Evolutionary conservation across 257 asterid species (phyloP).

Genomic region (Forsythia suspensa): DNA sequence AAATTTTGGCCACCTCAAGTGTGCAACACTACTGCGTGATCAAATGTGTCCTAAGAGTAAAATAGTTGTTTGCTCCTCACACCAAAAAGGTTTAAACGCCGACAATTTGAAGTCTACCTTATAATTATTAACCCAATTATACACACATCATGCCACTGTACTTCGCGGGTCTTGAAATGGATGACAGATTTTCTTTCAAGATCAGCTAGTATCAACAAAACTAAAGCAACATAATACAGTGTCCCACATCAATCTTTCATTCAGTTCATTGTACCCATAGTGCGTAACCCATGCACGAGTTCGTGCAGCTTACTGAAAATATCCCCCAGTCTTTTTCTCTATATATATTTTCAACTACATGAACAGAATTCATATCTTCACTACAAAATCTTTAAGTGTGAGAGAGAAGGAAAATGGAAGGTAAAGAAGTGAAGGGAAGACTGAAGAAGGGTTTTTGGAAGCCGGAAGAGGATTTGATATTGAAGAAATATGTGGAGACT

Average conservation of each 20-base stretch:
- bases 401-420: constrained; percentile 26
- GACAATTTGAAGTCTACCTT: not conserved
- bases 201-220: not conserved
- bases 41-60: not conserved
- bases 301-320: not conserved
- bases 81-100: not conserved
- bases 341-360: constrained; percentile 12
- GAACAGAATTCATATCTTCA: not conserved
- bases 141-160: constrained; percentile 25
- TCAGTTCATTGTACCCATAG: not conserved
- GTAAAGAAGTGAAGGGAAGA: constrained; percentile 33
- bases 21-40: not conserved
- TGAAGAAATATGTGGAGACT: constrained; percentile 53
- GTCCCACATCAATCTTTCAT: not conserved
- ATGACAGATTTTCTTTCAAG: not conserved
- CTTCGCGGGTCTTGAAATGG: not conserved
- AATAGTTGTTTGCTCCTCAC: not conserved
- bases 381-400: not conserved
- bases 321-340: not conserved
- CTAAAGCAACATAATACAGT: constrained; percentile 8
- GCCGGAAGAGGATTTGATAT: constrained; percentile 59
- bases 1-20: not conserved
- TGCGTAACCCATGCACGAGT: not conserved
- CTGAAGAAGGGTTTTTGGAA: constrained; percentile 66
- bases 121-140: constrained; percentile 26